Percentiles rank a stretch among this genome's conserved stretches.
These are phyloP conservation scores for Lactarius akahatsu DNA, from an alignment of 768 basidiomycete species.

Conservation along the genomic window DNA sequence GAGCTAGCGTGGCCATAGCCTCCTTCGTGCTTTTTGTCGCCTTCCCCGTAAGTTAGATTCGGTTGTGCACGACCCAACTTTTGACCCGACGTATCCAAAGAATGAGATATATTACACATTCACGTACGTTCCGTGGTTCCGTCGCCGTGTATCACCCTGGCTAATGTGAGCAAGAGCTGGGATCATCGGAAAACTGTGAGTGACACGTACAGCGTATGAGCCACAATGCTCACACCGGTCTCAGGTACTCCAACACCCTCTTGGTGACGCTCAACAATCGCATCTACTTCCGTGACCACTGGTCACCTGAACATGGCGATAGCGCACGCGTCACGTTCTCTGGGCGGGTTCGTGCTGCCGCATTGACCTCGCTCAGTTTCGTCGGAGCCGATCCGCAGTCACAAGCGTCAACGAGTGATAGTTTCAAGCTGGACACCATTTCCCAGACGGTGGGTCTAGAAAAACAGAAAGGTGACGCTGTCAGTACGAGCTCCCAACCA, in stretches of 20 bases:
- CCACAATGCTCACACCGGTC: neutral
- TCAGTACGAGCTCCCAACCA: neutral
- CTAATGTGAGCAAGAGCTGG: constrained; percentile 21
- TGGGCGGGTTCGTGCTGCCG: neutral
- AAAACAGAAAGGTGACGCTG: neutral
- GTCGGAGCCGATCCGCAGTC: neutral
- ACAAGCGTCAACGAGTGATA: neutral
- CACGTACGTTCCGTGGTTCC: constrained; percentile 6
- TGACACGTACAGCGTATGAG: neutral
- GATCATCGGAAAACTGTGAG: constrained; percentile 29
- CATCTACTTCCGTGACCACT: constrained; percentile 19
- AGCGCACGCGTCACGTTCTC: neutral
- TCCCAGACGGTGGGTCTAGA: neutral
- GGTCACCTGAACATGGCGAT: neutral
- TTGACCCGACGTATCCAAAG: neutral
- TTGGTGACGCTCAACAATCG: constrained; percentile 31
- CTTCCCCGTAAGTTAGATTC: constrained; percentile 9
- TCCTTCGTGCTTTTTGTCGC: constrained; percentile 12
- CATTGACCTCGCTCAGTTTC: neutral
- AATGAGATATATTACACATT: constrained; percentile 16
- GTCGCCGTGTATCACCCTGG: neutral
- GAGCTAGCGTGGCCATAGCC: constrained; percentile 13
- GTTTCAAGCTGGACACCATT: neutral
- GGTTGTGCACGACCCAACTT: neutral
- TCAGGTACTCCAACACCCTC: constrained; percentile 31